These are phyloP conservation scores for Pisolithus tinctorius DNA, from an alignment of 768 basidiomycete genomes.

Conservation along the genomic window DNA sequence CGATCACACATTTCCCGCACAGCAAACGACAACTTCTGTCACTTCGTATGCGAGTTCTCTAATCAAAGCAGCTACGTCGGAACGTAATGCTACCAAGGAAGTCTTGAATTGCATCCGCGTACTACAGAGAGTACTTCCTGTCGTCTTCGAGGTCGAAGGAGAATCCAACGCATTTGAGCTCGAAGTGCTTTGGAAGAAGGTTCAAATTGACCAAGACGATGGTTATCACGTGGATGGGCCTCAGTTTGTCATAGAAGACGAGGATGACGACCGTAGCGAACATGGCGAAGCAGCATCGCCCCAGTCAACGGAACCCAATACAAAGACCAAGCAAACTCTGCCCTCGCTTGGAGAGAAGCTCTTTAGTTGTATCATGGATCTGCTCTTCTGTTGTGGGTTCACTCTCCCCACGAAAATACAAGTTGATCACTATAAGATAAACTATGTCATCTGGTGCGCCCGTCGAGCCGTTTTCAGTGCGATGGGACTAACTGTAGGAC, in stretches of 20 bases:
- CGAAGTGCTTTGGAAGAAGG: conserved; percentile 77
- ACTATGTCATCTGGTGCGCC: conserved; percentile 82
- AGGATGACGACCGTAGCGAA: conserved; percentile 55
- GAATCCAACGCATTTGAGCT: conserved; percentile 69
- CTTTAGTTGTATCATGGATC: conserved; percentile 73
- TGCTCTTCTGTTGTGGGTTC: conserved; percentile 92
- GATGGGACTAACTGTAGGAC: conserved; percentile 3
- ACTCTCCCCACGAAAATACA: conserved; percentile 76
- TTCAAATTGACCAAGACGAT: conserved; percentile 38
- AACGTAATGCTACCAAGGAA: conserved; percentile 73
- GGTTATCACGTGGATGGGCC: conserved; percentile 27
- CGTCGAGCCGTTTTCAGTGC: neutral
- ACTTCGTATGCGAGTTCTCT: conserved; percentile 64
- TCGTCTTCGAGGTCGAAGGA: conserved; percentile 77
- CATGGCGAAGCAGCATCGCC: conserved; percentile 27
- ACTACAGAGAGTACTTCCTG: conserved; percentile 81
- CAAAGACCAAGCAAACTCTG: conserved; percentile 38
- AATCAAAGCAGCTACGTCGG: conserved; percentile 50
- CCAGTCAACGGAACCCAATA: conserved; percentile 11
- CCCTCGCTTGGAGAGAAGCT: conserved; percentile 81
- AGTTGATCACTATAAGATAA: conserved; percentile 74
- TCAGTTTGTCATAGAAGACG: conserved; percentile 90
- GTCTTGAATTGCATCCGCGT: conserved; percentile 90
- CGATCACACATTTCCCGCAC: conserved; percentile 73
- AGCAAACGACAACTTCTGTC: conserved; percentile 43